phyloP scores from a whole-genome alignment of 2,329 filamentous ascomycete species.

The Leptographium wingfieldii region DNA sequence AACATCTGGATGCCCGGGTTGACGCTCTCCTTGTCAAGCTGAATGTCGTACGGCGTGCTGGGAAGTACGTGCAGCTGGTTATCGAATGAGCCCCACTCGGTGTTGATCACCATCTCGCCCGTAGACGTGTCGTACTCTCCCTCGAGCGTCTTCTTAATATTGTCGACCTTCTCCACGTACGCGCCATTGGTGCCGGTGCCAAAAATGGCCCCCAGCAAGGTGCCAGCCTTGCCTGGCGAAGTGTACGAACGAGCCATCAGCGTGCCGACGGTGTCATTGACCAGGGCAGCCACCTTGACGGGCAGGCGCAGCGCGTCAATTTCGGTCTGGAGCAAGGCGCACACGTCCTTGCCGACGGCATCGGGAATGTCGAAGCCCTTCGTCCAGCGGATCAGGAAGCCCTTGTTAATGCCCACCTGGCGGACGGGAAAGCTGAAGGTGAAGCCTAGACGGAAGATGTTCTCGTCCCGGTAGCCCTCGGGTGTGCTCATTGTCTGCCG shows the following conservation, averaged over 20 bases:
- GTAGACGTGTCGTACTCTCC: constrained; percentile 67
- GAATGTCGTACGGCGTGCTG: constrained; percentile 68
- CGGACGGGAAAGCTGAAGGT: constrained; percentile 97
- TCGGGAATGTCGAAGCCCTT: constrained; percentile 98
- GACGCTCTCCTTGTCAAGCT: constrained; percentile 65
- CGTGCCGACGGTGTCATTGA: constrained; percentile 96
- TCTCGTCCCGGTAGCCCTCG: constrained; percentile 52
- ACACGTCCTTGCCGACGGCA: constrained; percentile 88
- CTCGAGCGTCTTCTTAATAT: constrained; percentile 64
- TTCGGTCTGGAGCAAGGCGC: constrained; percentile 74
- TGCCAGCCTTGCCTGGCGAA: constrained; percentile 72
- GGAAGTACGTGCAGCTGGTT: constrained; percentile 83
- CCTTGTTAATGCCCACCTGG: constrained; percentile 90
- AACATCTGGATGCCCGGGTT: constrained; percentile 98
- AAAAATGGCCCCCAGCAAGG: constrained; percentile 91
- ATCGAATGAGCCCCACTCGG: constrained; percentile 97
- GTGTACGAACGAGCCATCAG: constrained; percentile 97
- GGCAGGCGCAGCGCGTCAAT: constrained; percentile 79
- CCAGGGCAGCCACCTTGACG: constrained; percentile 86
- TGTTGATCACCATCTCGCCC: constrained; percentile 94
- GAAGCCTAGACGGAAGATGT: constrained; percentile 91
- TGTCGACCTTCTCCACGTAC: constrained; percentile 83
- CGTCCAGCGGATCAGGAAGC: constrained; percentile 89
- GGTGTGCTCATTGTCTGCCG: constrained; percentile 47
- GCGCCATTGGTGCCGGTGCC: constrained; percentile 96